Evolutionary conservation across 139 green algal genomes (phyloP).

Genomic region (Coccomyxa sp.): DNA sequence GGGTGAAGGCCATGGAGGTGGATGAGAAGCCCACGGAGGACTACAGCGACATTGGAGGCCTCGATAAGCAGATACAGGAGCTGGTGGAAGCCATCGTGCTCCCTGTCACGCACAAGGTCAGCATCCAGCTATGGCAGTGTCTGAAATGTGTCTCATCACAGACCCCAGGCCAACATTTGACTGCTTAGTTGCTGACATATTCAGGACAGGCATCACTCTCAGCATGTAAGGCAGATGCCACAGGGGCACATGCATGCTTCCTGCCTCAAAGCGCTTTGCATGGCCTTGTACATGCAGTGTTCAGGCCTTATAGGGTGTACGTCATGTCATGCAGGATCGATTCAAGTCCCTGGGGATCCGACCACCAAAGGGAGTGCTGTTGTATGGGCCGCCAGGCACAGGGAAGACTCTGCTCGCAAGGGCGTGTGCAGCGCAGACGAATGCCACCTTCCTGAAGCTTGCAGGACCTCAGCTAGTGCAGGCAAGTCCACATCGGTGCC

Average conservation of each 20-base stretch:
- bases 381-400: slow-evolving; percentile 90
- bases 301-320: too few relatives aligned
- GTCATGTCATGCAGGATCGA: slow-evolving; percentile 19
- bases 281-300: too few relatives aligned
- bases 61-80: slow-evolving; percentile 99
- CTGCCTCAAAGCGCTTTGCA: too few relatives aligned
- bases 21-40: slow-evolving; percentile 99
- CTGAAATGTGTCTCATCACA: too few relatives aligned
- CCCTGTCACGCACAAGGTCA: slow-evolving; percentile 95
- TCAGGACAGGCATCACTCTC: too few relatives aligned
- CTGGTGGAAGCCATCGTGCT: slow-evolving; percentile 97
- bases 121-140: too few relatives aligned
- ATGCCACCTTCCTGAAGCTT: slow-evolving; percentile 98
- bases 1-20: slow-evolving; percentile 93
- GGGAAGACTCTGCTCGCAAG: slow-evolving; percentile 96
- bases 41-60: slow-evolving; percentile 93
- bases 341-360: slow-evolving; percentile 93
- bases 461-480: slow-evolving; percentile 58
- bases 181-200: too few relatives aligned
- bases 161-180: too few relatives aligned
- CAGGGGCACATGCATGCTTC: too few relatives aligned
- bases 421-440: slow-evolving; percentile 94
- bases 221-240: too few relatives aligned
- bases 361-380: slow-evolving; percentile 91
- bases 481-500: too few relatives aligned